Conservation (phyloP, 2,329 filamentous ascomycete genomes). For the Chrysosporium queenslandicum region DNA sequence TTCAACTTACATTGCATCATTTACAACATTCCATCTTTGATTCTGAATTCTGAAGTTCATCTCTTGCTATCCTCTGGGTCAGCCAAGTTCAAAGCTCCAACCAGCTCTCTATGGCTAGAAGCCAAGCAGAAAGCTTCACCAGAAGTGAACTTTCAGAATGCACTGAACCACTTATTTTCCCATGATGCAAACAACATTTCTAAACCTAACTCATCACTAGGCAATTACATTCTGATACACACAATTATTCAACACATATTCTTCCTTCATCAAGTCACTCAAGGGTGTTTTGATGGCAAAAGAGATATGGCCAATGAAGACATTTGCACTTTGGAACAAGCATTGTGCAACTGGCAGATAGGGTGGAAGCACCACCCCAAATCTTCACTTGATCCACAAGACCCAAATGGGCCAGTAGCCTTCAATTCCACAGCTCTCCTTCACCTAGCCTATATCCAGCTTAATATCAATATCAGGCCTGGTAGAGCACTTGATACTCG, state of each 20-base stretch:
- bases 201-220: constrained; percentile 35
- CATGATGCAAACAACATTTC: constrained; percentile 4
- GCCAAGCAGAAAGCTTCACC: constrained; percentile 12
- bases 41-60: constrained; percentile 46
- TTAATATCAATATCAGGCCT: constrained; percentile 41
- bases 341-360: constrained; percentile 43
- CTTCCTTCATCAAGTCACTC: constrained; percentile 41
- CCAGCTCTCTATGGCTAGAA: constrained; percentile 5
- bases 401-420: constrained; percentile 44
- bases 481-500: constrained; percentile 40
- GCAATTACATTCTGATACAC: constrained; percentile 46
- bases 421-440: constrained; percentile 44
- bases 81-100: constrained; percentile 10
- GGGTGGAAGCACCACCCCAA: constrained; percentile 45
- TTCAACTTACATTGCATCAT: constrained; percentile 53
- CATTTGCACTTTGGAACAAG: constrained; percentile 37
- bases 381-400: constrained; percentile 45
- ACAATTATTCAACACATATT: constrained; percentile 47
- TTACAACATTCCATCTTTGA: constrained; percentile 51
- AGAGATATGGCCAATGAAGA: constrained; percentile 37
- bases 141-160: constrained; percentile 36
- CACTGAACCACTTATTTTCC: constrained; percentile 36
- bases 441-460: constrained; percentile 39
- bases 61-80: constrained; percentile 42
- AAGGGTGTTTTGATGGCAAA: constrained; percentile 34